Conservation (phyloP, 768 basidiomycete species). For the Porpolomopsis calyptriformis region DNA sequence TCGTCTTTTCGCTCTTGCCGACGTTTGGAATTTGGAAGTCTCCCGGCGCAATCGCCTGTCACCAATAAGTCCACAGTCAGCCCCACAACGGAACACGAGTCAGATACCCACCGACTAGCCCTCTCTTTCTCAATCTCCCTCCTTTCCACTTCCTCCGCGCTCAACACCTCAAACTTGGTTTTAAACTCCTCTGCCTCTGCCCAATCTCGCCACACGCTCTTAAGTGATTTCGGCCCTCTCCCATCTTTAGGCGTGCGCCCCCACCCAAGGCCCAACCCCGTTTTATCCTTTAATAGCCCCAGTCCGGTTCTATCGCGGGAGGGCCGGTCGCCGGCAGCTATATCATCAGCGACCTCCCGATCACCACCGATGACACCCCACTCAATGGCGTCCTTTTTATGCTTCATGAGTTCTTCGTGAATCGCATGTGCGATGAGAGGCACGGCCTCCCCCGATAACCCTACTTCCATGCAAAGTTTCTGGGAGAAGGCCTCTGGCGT, state of each 20-base stretch:
- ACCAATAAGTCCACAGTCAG: slow-evolving; percentile 3
- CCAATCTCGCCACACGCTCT: slow-evolving; percentile 95
- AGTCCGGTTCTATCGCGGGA: slow-evolving; percentile 39
- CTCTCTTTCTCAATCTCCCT: slow-evolving; percentile 82
- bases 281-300: slow-evolving; percentile 67
- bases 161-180: slow-evolving; percentile 80
- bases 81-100: not conserved
- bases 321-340: slow-evolving; percentile 18
- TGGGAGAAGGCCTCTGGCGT: slow-evolving; percentile 80
- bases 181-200: slow-evolving; percentile 82
- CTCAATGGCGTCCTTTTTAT: slow-evolving; percentile 91
- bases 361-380: slow-evolving; percentile 77
- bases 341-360: slow-evolving; percentile 22
- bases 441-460: slow-evolving; percentile 76
- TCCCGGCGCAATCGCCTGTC: slow-evolving; percentile 50
- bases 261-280: slow-evolving; percentile 68
- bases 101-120: slow-evolving; percentile 46
- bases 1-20: slow-evolving; percentile 29
- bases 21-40: slow-evolving; percentile 54
- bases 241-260: slow-evolving; percentile 70
- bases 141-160: slow-evolving; percentile 82
- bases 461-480: slow-evolving; percentile 76
- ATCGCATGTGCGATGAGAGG: slow-evolving; percentile 89
- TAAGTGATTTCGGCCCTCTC: slow-evolving; percentile 68
- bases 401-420: slow-evolving; percentile 90